A percentile compares a stretch with the other conserved stretches of the same genome.
These are phyloP conservation scores for Ogataea neopini DNA, from an alignment of 805 yeast species.

Conservation along the genomic window DNA sequence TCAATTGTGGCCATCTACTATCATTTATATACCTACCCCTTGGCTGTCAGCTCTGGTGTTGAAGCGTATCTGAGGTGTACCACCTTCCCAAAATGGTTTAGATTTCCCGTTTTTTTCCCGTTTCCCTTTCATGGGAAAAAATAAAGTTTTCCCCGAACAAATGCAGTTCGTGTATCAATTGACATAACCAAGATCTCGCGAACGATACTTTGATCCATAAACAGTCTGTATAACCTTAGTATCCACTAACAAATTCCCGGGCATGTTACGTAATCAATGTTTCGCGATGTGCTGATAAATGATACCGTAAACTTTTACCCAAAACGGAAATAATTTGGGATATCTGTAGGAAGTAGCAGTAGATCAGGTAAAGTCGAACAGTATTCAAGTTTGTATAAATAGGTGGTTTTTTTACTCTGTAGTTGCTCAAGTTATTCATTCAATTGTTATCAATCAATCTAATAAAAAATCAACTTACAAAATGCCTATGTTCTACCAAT, in stretches of 20 bases:
- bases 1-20: no score
- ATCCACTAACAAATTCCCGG: neutral
- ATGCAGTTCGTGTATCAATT: no score
- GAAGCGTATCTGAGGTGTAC: no score
- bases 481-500: slow-evolving; percentile 58
- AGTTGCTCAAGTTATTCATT: no score
- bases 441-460: neutral
- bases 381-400: slow-evolving; percentile 10
- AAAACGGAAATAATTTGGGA: slow-evolving; percentile 12
- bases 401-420: slow-evolving; percentile 1
- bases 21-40: neutral
- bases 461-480: slow-evolving; percentile 19
- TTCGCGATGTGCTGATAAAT: neutral
- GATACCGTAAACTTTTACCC: slow-evolving; percentile 17
- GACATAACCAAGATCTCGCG: neutral
- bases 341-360: neutral
- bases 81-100: slow-evolving; percentile 2
- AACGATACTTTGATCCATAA: neutral
- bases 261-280: neutral
- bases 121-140: neutral
- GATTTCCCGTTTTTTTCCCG: slow-evolving; percentile 1
- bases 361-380: neutral
- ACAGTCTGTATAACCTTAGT: neutral
- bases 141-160: neutral
- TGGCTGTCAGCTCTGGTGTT: no score